Evolutionary conservation across 495 filamentous ascomycete genomes (phyloP), one percentile per base, ranked within the genome.

Genomic region (Hypoxylon fragiforme): DNA sequence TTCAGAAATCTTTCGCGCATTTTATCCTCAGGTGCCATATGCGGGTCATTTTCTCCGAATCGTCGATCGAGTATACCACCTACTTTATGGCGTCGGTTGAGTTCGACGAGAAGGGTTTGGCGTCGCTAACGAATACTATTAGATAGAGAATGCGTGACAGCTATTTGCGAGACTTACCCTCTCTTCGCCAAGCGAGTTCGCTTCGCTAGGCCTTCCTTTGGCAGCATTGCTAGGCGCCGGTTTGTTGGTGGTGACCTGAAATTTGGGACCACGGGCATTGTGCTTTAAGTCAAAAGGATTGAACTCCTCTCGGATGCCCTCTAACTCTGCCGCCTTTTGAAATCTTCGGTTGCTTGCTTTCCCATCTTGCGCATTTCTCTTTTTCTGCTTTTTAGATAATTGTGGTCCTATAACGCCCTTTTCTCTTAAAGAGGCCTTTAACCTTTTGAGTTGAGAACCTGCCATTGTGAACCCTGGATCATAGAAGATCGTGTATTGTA

Each of bases 281-380:
- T 81, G 79, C 70, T 94, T 91, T 68, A 95, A 81, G 69, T 98
- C 94, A 69, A 97, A 98, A 2, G 94, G 94, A 71, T 97, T 97
- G 82, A 97, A 97, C 58, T 90, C 83, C 51, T 97, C 91, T 57
- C 94, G 87, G 65, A 97, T 96, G 41, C 80, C 81, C 62, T 88
- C 80, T 44, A 98, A 76, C 11, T 88, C 89, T 35, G 81, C 82
- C 60, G 84, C 81, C 46, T 86, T 81, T 70, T 89, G 81, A n/a
- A 87, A 80, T 43, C 83, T 78, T 57, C 87, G 85, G 57, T 88
- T 83, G 55, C 81, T 79, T 39, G 75, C 75, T 38, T 77, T 78
- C 31, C 81, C 81, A 66, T 82, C 77, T 66, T 85, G 84, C 30
- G 79, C 80, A 68, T 85, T 83, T 69, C 87, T 81, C 62, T 85